Conservation (phyloP, 306 rosid genomes). For the Pterocarpus santalinus region DNA sequence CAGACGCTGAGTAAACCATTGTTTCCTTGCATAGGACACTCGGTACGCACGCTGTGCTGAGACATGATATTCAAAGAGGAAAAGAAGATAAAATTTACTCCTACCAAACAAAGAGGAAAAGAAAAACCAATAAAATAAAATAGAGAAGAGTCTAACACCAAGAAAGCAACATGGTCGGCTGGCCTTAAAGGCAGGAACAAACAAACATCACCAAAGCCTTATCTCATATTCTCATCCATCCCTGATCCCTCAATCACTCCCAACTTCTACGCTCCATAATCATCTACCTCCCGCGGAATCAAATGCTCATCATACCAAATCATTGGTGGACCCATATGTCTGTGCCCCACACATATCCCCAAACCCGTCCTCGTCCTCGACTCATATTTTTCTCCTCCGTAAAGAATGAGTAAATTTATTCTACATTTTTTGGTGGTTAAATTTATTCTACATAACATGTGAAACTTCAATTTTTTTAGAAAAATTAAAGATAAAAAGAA, state of each 20-base stretch:
- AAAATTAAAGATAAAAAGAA: no score
- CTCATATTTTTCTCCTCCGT: not conserved
- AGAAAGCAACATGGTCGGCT: slow-evolving; percentile 62
- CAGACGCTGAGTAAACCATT: slow-evolving; percentile 34
- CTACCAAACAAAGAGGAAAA: not conserved
- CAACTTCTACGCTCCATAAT: slow-evolving; percentile 73
- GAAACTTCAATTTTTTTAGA: no score
- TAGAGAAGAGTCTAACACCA: not conserved
- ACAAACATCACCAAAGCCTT: slow-evolving; percentile 52
- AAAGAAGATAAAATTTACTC: not conserved
- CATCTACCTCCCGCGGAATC: slow-evolving; percentile 78
- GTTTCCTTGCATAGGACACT: slow-evolving; percentile 61
- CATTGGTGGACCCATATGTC: slow-evolving; percentile 77
- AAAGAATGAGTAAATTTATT: no score
- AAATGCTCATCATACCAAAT: slow-evolving; percentile 87
- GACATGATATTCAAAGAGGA: slow-evolving; percentile 5
- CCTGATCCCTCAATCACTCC: slow-evolving; percentile 51
- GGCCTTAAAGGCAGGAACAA: slow-evolving; percentile 54
- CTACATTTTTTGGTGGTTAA: no score
- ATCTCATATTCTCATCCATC: slow-evolving; percentile 59
- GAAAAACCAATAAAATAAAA: not conserved
- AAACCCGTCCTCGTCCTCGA: slow-evolving; percentile 44
- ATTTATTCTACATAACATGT: no score
- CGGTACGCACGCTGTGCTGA: slow-evolving; percentile 25
- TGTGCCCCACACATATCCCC: not conserved